phyloP scores from a whole-genome alignment of 2,329 filamentous ascomycete genomes.

The Calonectria montana region DNA sequence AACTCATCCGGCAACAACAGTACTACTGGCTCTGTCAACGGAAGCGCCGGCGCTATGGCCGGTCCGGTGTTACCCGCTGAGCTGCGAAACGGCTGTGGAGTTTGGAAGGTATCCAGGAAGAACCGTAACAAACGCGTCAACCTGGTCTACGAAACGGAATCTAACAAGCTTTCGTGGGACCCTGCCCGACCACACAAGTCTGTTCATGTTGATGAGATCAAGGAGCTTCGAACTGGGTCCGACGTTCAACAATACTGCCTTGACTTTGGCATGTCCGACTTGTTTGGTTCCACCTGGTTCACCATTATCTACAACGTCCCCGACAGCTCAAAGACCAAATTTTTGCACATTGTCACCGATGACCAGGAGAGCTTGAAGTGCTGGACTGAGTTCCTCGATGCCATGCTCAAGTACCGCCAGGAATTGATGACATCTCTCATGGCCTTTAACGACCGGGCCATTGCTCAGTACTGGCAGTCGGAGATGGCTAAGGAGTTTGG shows the following conservation, averaged over 20 bases:
- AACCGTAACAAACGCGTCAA: conserved; percentile 77
- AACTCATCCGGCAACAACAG: conserved; percentile 63
- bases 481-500: conserved; percentile 80
- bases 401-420: conserved; percentile 86
- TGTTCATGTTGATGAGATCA: conserved; percentile 95
- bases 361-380: conserved; percentile 76
- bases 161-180: conserved; percentile 91
- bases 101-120: conserved; percentile 90
- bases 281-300: conserved; percentile 81
- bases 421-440: conserved; percentile 91
- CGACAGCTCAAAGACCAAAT: conserved; percentile 84
- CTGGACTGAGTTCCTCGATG: conserved; percentile 87
- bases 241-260: conserved; percentile 91
- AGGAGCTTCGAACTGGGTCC: conserved; percentile 84
- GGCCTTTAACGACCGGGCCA: conserved; percentile 83
- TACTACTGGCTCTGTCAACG: conserved; percentile 59
- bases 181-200: conserved; percentile 80
- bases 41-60: conserved; percentile 58
- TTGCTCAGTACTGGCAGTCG: conserved; percentile 85
- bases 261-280: conserved; percentile 78
- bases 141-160: conserved; percentile 81
- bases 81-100: conserved; percentile 80
- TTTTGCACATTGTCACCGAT: conserved; percentile 87
- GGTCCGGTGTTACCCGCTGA: conserved; percentile 81
- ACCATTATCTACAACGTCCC: conserved; percentile 88